Evolutionary conservation across 2,329 filamentous ascomycete species (phyloP), one percentile per base, ranked within the genome.

Genomic region (Scytalidium sp.): DNA sequence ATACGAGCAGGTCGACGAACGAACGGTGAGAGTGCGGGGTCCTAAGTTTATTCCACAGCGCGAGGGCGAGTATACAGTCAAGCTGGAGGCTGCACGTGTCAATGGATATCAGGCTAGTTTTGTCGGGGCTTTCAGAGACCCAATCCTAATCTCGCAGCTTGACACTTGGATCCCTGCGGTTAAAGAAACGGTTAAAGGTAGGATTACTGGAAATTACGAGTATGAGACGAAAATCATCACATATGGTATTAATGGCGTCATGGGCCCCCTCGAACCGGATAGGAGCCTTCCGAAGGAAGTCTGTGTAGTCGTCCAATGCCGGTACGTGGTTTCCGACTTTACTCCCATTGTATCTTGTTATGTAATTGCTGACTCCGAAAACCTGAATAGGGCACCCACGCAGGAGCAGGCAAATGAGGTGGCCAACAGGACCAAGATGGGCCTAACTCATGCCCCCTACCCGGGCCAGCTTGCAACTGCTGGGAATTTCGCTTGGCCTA

Each of bases 61-160:
- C n/a, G n/a, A n/a, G n/a, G n/a, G n/a, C n/a, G n/a, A n/a, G n/a
- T 79, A 79, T 51, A 70, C 70, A 19, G 57, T 79, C 19, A 80
- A 80, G 53, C 61, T 80, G 0, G 75, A 80, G 56, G 76, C 67
- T 0, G 76, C 71, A 0, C 63, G 58, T 2, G 54, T 70, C 2
- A 53, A 67, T 3, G 76, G 76, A 1, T 74, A 72, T 52, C 67
- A 73, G 3, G 66, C 70, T 0, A 70, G 74, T 29, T 76, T 71
- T 45, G 66, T 79, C 52, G 76, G 76, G 1, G 68, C 64, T 19
- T 62, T 78, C 32, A 56, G 68, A 44, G 76, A 79, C 49, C 74
- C 74, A 0, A 75, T 75, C 21, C 56, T 77, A 2, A 72, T 76
- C 39, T 43, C 50, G 4, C 71, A 76, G 51, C 57, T 75, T 1